These are phyloP conservation scores for Glebionis coronaria DNA, from an alignment of 129 eudicot species.

Conservation along the genomic window DNA sequence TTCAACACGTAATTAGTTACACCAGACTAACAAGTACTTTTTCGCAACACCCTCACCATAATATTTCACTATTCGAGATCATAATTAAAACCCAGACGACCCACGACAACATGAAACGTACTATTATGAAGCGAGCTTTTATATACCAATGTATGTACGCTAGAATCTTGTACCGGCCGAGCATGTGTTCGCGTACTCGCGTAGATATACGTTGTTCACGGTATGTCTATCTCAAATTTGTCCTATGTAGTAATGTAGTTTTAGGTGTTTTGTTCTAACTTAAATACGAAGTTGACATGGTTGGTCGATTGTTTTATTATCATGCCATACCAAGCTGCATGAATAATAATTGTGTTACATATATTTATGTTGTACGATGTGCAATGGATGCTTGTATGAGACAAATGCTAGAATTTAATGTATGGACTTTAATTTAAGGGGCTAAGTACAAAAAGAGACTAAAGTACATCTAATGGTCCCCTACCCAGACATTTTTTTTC, in stretches of 20 bases:
- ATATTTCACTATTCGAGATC: background rate
- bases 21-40: too few species aligned
- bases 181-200: background rate
- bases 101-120: background rate
- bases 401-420: background rate
- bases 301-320: slow-evolving; percentile 24
- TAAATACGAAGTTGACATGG: slow-evolving; percentile 18
- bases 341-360: slow-evolving; percentile 9
- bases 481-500: too few species aligned
- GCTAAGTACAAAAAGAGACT: too few species aligned
- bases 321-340: slow-evolving; percentile 18
- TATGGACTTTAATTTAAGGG: slow-evolving; percentile 23
- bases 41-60: too few species aligned
- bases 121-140: background rate
- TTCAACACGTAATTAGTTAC: too few species aligned
- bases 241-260: slow-evolving; percentile 8
- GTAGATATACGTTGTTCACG: background rate
- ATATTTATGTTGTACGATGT: slow-evolving; percentile 8
- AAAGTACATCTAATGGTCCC: too few species aligned
- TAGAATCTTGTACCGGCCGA: background rate
- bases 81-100: background rate
- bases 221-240: slow-evolving; percentile 5
- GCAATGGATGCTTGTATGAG: slow-evolving; percentile 18
- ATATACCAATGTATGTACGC: background rate
- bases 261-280: slow-evolving; percentile 6